A percentile compares a stretch with the other conserved stretches of the same genome.
phyloP scores from a whole-genome alignment of 1,284 basidiomycete species.

The Phellinidium pouzarii region DNA sequence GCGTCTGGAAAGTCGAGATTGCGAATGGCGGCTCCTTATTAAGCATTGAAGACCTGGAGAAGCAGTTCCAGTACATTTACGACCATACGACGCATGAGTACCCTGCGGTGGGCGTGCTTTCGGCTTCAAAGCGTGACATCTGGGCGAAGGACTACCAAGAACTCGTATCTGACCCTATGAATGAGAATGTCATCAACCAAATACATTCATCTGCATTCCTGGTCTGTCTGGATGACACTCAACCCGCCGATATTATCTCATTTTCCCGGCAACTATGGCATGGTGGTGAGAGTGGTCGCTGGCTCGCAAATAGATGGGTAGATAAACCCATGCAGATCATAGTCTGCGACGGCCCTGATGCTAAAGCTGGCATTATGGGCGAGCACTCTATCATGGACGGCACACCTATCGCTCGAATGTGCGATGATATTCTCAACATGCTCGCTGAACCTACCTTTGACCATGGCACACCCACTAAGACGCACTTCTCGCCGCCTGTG shows the following conservation, averaged over 20 bases:
- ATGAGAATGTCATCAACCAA: slow-evolving; percentile 56
- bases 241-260: slow-evolving; percentile 45
- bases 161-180: slow-evolving; percentile 49
- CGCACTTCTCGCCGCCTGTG: slow-evolving; percentile 24
- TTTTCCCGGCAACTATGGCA: slow-evolving; percentile 71
- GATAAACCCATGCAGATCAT: slow-evolving; percentile 84
- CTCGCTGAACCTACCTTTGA: slow-evolving; percentile 55
- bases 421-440: slow-evolving; percentile 65
- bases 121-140: slow-evolving; percentile 72
- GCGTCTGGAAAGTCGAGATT: slow-evolving; percentile 70
- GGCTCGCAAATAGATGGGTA: slow-evolving; percentile 64
- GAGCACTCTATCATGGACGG: slow-evolving; percentile 94
- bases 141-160: slow-evolving; percentile 78
- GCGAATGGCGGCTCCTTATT: slow-evolving; percentile 52
- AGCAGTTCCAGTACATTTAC: slow-evolving; percentile 72
- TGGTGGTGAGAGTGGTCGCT: slow-evolving; percentile 37
- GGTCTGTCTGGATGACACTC: slow-evolving; percentile 67
- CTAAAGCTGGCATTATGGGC: slow-evolving; percentile 77
- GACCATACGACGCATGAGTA: slow-evolving; percentile 54
- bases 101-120: slow-evolving; percentile 71
- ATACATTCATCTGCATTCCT: slow-evolving; percentile 83
- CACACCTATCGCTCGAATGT: slow-evolving; percentile 57
- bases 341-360: slow-evolving; percentile 76
- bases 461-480: slow-evolving; percentile 35
- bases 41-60: slow-evolving; percentile 63